A percentile compares a stretch with the other conserved stretches of the same genome.
Conservation (phyloP, 345 rosid genomes). For the Tarenaya hassleriana region DNA sequence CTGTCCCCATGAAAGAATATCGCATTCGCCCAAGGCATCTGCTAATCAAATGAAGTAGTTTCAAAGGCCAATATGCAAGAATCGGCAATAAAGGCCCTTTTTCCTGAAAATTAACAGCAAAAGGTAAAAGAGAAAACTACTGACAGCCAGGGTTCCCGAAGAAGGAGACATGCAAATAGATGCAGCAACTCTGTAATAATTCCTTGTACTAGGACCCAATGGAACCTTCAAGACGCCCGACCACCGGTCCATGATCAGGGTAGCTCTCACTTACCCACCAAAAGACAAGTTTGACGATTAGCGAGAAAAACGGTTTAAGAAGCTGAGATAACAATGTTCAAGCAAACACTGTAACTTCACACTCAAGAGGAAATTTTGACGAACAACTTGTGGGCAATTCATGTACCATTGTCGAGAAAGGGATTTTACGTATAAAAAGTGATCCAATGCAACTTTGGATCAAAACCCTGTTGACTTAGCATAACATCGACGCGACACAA, state of each 20-base stretch:
- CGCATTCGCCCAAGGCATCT: conserved; percentile 67
- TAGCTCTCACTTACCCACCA: conserved; percentile 4
- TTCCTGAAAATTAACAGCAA: not conserved
- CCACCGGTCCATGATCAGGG: conserved; percentile 55
- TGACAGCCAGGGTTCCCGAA: conserved; percentile 36
- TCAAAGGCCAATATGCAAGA: not conserved
- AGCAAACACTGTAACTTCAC: not conserved
- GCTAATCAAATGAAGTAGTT: conserved; percentile 6
- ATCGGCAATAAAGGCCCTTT: not conserved
- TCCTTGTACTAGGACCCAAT: conserved; percentile 17
- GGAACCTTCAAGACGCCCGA: conserved; percentile 55
- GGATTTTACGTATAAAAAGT: too few relatives aligned
- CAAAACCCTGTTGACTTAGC: too few relatives aligned
- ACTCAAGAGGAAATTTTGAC: conserved; percentile 10
- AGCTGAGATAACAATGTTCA: not conserved
- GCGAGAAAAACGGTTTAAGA: not conserved
- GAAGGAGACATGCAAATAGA: conserved; percentile 56
- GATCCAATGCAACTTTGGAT: not conserved
- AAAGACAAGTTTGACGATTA: not conserved
- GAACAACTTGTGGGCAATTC: conserved; percentile 19
- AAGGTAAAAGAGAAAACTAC: conserved; percentile 9
- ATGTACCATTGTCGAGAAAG: too few relatives aligned
- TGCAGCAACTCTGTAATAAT: conserved; percentile 52
- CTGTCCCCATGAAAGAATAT: conserved; percentile 74
- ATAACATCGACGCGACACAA: too few relatives aligned